Evolutionary conservation across 2,329 filamentous ascomycete genomes (phyloP).

Genomic region (Achaetomium macrosporum): DNA sequence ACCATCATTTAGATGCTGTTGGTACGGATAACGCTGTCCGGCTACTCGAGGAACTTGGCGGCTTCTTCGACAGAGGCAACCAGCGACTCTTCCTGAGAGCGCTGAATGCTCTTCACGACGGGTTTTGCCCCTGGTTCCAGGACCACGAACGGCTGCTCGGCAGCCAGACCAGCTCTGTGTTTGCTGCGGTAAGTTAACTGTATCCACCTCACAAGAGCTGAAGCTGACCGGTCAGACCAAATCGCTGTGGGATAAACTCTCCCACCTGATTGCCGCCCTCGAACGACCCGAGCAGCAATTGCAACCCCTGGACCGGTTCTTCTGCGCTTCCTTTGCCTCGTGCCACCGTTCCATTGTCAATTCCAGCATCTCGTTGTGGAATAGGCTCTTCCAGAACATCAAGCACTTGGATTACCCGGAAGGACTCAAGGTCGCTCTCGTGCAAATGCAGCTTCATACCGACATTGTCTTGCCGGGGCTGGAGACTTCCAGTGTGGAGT

Average conservation of each 20-base stretch:
- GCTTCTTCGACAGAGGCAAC: slow-evolving; percentile 47
- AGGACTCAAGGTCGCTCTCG: slow-evolving; percentile 56
- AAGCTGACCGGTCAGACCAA: slow-evolving; percentile 39
- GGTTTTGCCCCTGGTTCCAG: slow-evolving; percentile 57
- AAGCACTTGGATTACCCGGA: slow-evolving; percentile 58
- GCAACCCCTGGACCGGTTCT: slow-evolving; percentile 46
- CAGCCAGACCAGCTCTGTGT: slow-evolving; percentile 36
- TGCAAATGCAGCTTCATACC: slow-evolving; percentile 50
- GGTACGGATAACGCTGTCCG: slow-evolving; percentile 31
- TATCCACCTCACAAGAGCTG: not conserved
- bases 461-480: slow-evolving; percentile 43
- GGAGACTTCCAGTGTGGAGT: slow-evolving; percentile 34
- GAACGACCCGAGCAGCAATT: slow-evolving; percentile 41
- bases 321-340: slow-evolving; percentile 52
- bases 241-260: slow-evolving; percentile 46
- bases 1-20: slow-evolving; percentile 34
- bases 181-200: slow-evolving; percentile 39
- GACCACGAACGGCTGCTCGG: slow-evolving; percentile 45
- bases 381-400: slow-evolving; percentile 57
- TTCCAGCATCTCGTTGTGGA: slow-evolving; percentile 56
- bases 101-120: slow-evolving; percentile 55
- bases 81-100: slow-evolving; percentile 47
- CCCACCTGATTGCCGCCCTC: slow-evolving; percentile 33
- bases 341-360: slow-evolving; percentile 51
- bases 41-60: slow-evolving; percentile 49